A percentile compares a stretch with the other conserved stretches of the same genome.
Evolutionary conservation across 371 early-diverging fungal species (phyloP).

Genomic region (Batkoa obscura): DNA sequence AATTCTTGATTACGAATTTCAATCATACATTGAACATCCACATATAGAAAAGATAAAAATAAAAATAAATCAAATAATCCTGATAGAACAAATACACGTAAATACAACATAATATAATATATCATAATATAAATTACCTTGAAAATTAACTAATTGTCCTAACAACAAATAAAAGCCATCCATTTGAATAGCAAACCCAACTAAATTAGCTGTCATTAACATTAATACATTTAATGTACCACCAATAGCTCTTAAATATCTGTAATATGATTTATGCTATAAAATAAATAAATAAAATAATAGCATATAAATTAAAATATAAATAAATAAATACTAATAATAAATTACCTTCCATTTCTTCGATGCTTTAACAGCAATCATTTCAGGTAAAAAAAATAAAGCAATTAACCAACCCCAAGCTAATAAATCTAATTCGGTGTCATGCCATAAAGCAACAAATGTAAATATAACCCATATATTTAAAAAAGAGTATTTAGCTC

Average conservation of each 20-base stretch:
- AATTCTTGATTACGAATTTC: slow-evolving; percentile 29
- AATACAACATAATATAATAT: slow-evolving; percentile 1
- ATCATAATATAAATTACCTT: slow-evolving; percentile 13
- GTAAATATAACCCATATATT: slow-evolving; percentile 73
- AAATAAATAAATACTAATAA: not conserved
- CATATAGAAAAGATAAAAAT: slow-evolving; percentile 32
- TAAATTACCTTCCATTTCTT: slow-evolving; percentile 10
- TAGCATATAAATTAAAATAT: too few relatives aligned
- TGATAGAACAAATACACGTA: slow-evolving; percentile 9
- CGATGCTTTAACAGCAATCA: slow-evolving; percentile 39
- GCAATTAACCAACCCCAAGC: slow-evolving; percentile 89
- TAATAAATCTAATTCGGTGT: slow-evolving; percentile 56
- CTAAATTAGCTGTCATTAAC: slow-evolving; percentile 88
- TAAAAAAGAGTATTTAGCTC: slow-evolving; percentile 31
- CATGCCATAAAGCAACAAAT: slow-evolving; percentile 94
- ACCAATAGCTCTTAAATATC: slow-evolving; percentile 63
- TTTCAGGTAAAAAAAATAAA: slow-evolving; percentile 69
- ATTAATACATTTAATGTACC: slow-evolving; percentile 72
- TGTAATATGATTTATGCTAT: slow-evolving; percentile 40
- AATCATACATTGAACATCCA: slow-evolving; percentile 66
- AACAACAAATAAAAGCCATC: slow-evolving; percentile 61
- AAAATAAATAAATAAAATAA: slow-evolving; percentile 17
- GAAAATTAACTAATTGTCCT: slow-evolving; percentile 16
- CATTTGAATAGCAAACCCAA: slow-evolving; percentile 80
- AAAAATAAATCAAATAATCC: slow-evolving; percentile 26